A percentile compares a stretch with the other conserved stretches of the same genome.
These are phyloP conservation scores for Rubia occidens DNA, from an alignment of 305 asterid species.

Conservation along the genomic window DNA sequence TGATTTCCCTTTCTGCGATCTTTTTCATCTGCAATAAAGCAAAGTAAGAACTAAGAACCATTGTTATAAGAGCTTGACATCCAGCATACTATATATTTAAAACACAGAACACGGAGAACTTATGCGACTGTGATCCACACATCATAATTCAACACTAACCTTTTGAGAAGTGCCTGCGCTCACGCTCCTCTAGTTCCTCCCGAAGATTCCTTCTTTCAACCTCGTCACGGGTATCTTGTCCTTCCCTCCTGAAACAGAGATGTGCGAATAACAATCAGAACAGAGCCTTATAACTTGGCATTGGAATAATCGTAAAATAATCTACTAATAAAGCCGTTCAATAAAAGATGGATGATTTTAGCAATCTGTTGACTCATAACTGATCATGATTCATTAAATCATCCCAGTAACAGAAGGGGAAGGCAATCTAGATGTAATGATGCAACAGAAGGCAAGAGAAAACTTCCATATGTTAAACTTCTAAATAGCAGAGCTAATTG, in stretches of 20 bases:
- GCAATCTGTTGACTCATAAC: neutral
- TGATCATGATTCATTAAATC: neutral
- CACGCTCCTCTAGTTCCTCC: constrained; percentile 73
- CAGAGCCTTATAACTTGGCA: neutral
- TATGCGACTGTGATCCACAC: neutral
- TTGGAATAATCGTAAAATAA: neutral
- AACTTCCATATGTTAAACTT: neutral
- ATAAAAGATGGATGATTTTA: neutral
- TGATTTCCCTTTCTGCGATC: constrained; percentile 49
- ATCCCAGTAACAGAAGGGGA: neutral
- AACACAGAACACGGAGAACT: neutral
- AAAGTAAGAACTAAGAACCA: neutral
- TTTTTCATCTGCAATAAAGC: constrained; percentile 32
- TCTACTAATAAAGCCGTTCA: neutral
- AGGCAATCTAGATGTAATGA: neutral
- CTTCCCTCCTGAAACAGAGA: constrained; percentile 51
- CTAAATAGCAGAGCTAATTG: neutral
- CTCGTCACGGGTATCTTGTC: constrained; percentile 85
- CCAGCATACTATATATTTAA: neutral
- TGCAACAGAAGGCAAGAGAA: neutral
- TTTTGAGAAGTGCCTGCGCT: constrained; percentile 73
- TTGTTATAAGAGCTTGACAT: neutral
- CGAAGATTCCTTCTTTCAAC: constrained; percentile 64
- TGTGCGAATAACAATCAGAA: constrained; percentile 8
- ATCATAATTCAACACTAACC: constrained; percentile 32